Base-by-base conservation (phyloP, 2,329 filamentous ascomycete species). In the Penicillium concentricum region DNA sequence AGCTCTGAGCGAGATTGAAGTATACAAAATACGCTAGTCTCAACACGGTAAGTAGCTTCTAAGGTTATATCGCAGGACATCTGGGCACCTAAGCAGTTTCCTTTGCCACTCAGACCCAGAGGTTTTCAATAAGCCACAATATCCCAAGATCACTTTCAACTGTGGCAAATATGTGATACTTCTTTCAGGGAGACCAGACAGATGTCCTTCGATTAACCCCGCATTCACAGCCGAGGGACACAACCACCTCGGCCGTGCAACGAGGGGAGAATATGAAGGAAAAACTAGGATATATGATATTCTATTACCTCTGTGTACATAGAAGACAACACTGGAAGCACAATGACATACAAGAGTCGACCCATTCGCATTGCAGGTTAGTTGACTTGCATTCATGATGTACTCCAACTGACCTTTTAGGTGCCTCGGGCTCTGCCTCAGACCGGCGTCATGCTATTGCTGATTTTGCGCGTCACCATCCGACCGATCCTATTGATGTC, bases 381-480 rank as follows among this genome's bases (percentile, higher is more conserved):
- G 57, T 56, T 5, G 51, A 16, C 26, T 22, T 22, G 22, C 18
- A 41, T 35, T n/a, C 12, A 15, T 28, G 7, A 45, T 45, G 18
- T 24, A 35, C 39, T 28, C 22, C 9, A 26, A 37, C 58, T 61
- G 12, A 42, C 41, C 24, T 37, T 8, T 41, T 35, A 67, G 76
- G 77, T 47, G 74, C 77, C 35, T 78, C 76, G n/a, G 77, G 77
- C 59, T 76, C 76, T 55, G 73, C 72, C 18, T 76, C 76, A 22
- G 77, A 79, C 64, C 75, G 77, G 20, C 75, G 77, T 44, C 74
- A 78, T 74, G 77, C 74, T 24, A 74, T 79, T 45, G 68, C 73
- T 26, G 70, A 74, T 30, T 76, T 79, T 58, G 77, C 77, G 18
- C 70, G 62, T 22, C 72, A 77, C 32, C 38, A 64, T 22, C 56